A percentile compares a stretch with the other conserved stretches of the same genome.
These are phyloP conservation scores for Picea abies DNA, from an alignment of 83 land plant species.

Conservation along the genomic window DNA sequence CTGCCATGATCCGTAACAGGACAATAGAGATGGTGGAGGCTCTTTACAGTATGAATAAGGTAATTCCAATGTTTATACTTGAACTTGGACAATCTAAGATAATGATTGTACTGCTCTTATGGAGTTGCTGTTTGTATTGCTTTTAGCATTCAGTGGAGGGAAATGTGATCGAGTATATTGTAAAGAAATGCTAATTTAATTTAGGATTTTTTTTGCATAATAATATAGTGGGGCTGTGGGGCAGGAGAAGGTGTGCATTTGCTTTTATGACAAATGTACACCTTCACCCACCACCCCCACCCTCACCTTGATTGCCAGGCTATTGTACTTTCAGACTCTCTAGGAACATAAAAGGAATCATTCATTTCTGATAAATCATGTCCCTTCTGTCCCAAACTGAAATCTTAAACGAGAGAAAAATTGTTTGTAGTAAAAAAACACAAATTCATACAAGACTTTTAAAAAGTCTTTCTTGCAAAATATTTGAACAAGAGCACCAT, in stretches of 20 bases:
- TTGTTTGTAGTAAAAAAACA: neutral
- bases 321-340: neutral
- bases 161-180: no score
- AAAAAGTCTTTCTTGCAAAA: neutral
- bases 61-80: constrained; percentile 13
- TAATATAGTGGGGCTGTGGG: no score
- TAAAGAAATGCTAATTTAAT: no score
- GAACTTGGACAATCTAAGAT: no score
- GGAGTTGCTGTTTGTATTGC: no score
- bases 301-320: neutral
- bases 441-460: neutral
- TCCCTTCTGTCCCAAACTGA: neutral
- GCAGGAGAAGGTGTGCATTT: no score
- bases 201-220: no score
- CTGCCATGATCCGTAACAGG: constrained; percentile 60
- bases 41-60: constrained; percentile 82
- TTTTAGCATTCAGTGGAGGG: no score
- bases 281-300: no score
- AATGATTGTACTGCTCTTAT: no score
- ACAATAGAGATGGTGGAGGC: constrained; percentile 91
- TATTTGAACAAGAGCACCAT: neutral
- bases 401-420: no score
- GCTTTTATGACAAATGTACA: no score
- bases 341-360: neutral
- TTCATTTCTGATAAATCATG: neutral